Conservation (phyloP, 768 basidiomycete genomes). For the Pisolithus sp. region DNA sequence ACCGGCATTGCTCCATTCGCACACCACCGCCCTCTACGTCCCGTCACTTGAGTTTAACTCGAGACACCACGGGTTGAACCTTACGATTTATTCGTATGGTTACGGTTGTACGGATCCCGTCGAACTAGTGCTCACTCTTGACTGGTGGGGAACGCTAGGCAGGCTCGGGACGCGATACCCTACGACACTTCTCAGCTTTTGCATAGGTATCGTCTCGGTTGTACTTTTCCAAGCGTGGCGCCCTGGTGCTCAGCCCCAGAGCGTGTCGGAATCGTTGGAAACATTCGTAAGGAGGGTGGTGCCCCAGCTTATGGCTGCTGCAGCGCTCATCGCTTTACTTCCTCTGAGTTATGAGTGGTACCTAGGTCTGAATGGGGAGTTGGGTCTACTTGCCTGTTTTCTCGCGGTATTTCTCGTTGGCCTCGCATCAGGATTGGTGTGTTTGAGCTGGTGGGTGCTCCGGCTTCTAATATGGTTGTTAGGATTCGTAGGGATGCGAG, state of each 20-base stretch:
- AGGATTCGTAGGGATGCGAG: constrained; percentile 12
- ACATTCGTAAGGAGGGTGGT: constrained; percentile 35
- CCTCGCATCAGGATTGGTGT: constrained; percentile 61
- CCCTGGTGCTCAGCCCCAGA: constrained; percentile 32
- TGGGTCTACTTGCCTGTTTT: constrained; percentile 29
- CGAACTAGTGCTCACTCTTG: constrained; percentile 49
- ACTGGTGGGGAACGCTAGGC: constrained; percentile 67
- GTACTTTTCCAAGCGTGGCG: constrained; percentile 50
- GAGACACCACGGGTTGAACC: constrained; percentile 36
- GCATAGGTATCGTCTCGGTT: constrained; percentile 60
- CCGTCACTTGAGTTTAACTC: constrained; percentile 13
- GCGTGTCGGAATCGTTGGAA: constrained; percentile 42
- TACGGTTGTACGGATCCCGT: constrained; percentile 37
- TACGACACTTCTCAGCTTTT: constrained; percentile 66
- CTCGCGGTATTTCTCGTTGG: constrained; percentile 54
- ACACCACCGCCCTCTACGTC: constrained; percentile 62
- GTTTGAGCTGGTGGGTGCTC: constrained; percentile 52
- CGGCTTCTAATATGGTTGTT: constrained; percentile 41
- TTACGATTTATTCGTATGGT: constrained; percentile 56
- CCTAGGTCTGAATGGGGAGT: constrained; percentile 55
- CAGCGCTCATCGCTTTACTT: constrained; percentile 43
- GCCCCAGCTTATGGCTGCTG: constrained; percentile 37
- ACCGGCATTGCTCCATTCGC: constrained; percentile 51
- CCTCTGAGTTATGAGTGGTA: constrained; percentile 51
- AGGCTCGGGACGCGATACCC: constrained; percentile 70